A percentile compares a stretch with the other conserved stretches of the same genome.
Evolutionary conservation across 2,329 filamentous ascomycete genomes (phyloP).

Genomic region (Fusarium neocosmosporiellum): DNA sequence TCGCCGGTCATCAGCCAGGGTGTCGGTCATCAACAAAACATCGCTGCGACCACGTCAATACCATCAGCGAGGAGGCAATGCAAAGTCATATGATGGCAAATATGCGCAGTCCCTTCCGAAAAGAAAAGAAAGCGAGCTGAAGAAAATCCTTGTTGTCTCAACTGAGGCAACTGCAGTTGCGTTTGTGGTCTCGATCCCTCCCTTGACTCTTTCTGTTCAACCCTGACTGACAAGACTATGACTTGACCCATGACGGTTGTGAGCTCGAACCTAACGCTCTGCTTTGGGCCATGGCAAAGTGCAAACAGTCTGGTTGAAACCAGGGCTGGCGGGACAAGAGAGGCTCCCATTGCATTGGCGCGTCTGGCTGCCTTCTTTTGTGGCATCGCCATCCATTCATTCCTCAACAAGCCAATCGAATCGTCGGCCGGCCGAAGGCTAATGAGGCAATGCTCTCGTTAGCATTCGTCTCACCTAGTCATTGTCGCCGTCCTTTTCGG

Average conservation of each 20-base stretch:
- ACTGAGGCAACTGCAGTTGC: conserved; percentile 11
- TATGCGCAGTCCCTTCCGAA: not conserved
- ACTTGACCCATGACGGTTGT: conserved; percentile 8
- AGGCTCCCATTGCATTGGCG: conserved; percentile 9
- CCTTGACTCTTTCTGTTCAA: not conserved
- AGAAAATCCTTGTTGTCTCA: conserved; percentile 13
- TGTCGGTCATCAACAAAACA: not conserved
- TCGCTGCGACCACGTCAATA: not conserved
- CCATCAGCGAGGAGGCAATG: not conserved
- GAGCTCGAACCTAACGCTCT: not conserved
- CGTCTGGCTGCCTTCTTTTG: conserved; percentile 21
- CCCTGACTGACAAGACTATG: conserved; percentile 25
- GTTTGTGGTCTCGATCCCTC: conserved; percentile 14
- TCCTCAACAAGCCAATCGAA: conserved; percentile 1
- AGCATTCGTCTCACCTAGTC: conserved; percentile 6
- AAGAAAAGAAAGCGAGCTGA: conserved; percentile 3
- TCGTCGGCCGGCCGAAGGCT: not conserved
- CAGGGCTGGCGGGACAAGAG: conserved; percentile 22
- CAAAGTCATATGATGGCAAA: conserved; percentile 21
- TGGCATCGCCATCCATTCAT: not conserved
- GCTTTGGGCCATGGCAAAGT: not conserved
- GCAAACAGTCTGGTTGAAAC: conserved; percentile 5
- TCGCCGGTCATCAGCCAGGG: not conserved
- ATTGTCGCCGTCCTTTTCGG: conserved; percentile 9
- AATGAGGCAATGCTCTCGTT: conserved; percentile 5